phyloP scores from a whole-genome alignment of 192 early-diverging fungal species.

The Coemansia sp. region DNA sequence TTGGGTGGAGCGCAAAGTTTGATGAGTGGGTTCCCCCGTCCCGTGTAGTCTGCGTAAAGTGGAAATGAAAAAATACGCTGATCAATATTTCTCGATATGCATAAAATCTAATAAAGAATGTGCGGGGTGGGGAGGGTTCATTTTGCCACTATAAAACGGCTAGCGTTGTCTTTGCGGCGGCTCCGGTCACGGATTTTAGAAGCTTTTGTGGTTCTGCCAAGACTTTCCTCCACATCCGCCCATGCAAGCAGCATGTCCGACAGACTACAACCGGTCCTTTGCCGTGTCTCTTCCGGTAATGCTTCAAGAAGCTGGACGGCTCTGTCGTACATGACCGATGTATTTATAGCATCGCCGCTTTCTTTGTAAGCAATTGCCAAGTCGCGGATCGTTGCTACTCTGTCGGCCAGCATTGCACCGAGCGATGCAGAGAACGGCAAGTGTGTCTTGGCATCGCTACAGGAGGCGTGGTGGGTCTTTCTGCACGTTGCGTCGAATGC shows the following conservation, averaged over 20 bases:
- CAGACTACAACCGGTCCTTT: not conserved
- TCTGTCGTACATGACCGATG: constrained; percentile 21
- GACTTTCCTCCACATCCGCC: constrained; percentile 28
- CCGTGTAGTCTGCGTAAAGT: constrained; percentile 27
- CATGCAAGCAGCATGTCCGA: constrained; percentile 18
- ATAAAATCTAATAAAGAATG: not conserved
- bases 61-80: not conserved
- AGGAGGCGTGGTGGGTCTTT: not conserved
- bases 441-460: not conserved
- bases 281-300: not conserved
- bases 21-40: constrained; percentile 53
- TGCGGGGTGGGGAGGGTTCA: too few species aligned
- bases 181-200: constrained; percentile 13
- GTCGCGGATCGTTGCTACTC: constrained; percentile 12
- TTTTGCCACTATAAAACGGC: not conserved
- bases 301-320: constrained; percentile 18
- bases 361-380: constrained; percentile 17
- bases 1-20: constrained; percentile 39
- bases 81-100: not conserved
- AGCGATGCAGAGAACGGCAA: constrained; percentile 4
- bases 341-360: constrained; percentile 17
- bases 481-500: constrained; percentile 9
- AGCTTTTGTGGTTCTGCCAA: constrained; percentile 29
- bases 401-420: constrained; percentile 3
- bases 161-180: constrained; percentile 10